These are phyloP conservation scores for Aspergillus leporis DNA, from an alignment of 495 filamentous ascomycete species.

Conservation along the genomic window DNA sequence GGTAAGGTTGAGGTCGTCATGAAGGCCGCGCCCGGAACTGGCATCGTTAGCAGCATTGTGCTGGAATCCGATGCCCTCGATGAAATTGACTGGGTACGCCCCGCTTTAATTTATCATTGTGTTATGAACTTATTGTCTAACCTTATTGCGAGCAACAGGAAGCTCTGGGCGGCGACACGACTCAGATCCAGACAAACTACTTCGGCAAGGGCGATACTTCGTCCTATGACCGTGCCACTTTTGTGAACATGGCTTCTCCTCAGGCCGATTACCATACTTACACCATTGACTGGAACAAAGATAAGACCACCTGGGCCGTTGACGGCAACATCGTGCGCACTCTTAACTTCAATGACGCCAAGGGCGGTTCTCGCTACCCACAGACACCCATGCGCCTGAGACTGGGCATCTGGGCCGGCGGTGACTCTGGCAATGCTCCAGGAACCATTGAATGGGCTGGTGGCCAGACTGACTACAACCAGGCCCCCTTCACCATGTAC, in stretches of 20 bases:
- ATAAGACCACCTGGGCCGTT: constrained; percentile 74
- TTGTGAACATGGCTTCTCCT: constrained; percentile 57
- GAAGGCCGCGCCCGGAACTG: constrained; percentile 70
- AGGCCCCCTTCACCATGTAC: constrained; percentile 70
- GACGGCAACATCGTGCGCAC: constrained; percentile 73
- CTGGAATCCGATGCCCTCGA: constrained; percentile 90
- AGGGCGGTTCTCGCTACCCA: constrained; percentile 74
- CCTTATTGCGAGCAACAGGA: constrained; percentile 31
- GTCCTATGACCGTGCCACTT: constrained; percentile 72
- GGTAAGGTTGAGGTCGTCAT: constrained; percentile 69
- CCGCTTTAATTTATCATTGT: neutral
- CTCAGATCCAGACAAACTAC: constrained; percentile 84
- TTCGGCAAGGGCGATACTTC: constrained; percentile 87
- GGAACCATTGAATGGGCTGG: constrained; percentile 70
- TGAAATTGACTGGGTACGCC: constrained; percentile 88
- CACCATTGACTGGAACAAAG: constrained; percentile 77
- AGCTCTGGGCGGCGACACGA: constrained; percentile 59
- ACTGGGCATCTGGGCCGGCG: constrained; percentile 81
- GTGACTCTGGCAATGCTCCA: constrained; percentile 64
- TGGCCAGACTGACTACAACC: constrained; percentile 64
- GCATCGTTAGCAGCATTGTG: constrained; percentile 79
- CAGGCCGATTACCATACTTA: constrained; percentile 78
- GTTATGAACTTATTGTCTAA: neutral
- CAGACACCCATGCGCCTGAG: constrained; percentile 88
- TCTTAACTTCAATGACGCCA: constrained; percentile 55